Base-by-base conservation (phyloP, 352 stramenopile species). In the Lagenidium sp. region DNA sequence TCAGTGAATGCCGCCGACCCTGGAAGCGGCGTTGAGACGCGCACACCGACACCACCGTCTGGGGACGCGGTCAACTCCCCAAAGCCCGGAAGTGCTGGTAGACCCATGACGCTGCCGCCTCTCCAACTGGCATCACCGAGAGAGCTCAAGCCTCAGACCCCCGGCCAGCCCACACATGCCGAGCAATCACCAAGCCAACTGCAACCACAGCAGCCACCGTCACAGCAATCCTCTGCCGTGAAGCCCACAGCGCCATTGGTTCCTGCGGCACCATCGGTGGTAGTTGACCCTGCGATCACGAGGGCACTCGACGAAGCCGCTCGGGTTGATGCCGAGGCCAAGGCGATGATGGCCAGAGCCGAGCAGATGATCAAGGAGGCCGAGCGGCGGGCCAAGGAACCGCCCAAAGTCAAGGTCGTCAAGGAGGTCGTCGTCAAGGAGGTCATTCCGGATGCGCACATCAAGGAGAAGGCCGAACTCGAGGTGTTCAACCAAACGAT, bases 401-500 rank as follows among this genome's bases (percentile, higher is more conserved):
- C 50, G 2, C 62, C 71, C 16, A 55, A 71, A 13, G 51, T 80
- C 2, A 66, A 73, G 40, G 59, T 81, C 28, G 53, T 79, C 21
- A 72, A 74, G 37, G 60, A 91, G 38, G 73, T 85, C 4, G 72
- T 87, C 5, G 70, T 87, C 18, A 82, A 82, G 28, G 75, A 91
- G 47, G 71, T 87, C n/a, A 77, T 91, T 26, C 69, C 79, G 5
- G 76, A 85, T 34, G 39, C 61, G 2, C 76, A 89, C 34, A 53
- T 77, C 18, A 73, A 82, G 36, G 68, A 87, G 32, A 64, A 70
- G 5, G 60, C 79, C 0, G 62, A 85, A 18, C 64, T 92, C 13
- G 60, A 76, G 6, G 65, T 82, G 43, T 52, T 81, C 45, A 87
- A 84, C 41, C 58, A 77, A 30, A 49, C 63, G 1, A 85, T 92